phyloP scores from a whole-genome alignment of 257 asterid species.

The Lantana camara region DNA sequence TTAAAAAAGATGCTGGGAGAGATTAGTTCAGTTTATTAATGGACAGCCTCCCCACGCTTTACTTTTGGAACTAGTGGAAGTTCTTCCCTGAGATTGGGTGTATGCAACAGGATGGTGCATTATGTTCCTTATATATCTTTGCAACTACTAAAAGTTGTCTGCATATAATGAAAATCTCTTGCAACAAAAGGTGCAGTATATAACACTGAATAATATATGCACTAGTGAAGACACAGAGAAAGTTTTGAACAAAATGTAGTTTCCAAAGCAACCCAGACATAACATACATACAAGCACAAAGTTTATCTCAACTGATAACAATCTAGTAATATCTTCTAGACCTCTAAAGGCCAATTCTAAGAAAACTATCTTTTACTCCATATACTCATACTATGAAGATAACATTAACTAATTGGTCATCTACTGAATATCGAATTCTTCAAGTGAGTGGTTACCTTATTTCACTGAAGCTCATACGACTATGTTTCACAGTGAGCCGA shows the following conservation, averaged over 20 bases:
- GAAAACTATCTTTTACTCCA: slow-evolving; percentile 5
- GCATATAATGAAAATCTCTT: neutral
- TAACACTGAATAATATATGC: neutral
- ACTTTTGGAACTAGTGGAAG: slow-evolving; percentile 1
- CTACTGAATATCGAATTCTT: neutral
- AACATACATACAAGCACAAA: neutral
- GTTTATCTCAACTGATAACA: slow-evolving; percentile 5
- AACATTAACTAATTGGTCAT: neutral
- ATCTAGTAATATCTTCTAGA: neutral
- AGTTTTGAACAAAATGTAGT: neutral
- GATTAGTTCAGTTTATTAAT: neutral
- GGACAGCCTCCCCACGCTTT: neutral
- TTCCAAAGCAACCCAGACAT: neutral
- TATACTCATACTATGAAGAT: neutral
- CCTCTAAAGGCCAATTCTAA: neutral
- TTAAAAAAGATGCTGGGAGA: slow-evolving; percentile 19
- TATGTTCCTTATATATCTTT: neutral
- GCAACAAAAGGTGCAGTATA: neutral
- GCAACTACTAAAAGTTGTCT: too few species aligned
- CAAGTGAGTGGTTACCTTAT: neutral
- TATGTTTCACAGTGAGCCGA: neutral
- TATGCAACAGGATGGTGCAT: neutral
- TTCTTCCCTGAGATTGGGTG: neutral
- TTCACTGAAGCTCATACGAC: too few species aligned
- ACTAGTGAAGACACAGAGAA: slow-evolving; percentile 6